These are phyloP conservation scores for Penium margaritaceum DNA, from an alignment of 139 green algal species.

Conservation along the genomic window DNA sequence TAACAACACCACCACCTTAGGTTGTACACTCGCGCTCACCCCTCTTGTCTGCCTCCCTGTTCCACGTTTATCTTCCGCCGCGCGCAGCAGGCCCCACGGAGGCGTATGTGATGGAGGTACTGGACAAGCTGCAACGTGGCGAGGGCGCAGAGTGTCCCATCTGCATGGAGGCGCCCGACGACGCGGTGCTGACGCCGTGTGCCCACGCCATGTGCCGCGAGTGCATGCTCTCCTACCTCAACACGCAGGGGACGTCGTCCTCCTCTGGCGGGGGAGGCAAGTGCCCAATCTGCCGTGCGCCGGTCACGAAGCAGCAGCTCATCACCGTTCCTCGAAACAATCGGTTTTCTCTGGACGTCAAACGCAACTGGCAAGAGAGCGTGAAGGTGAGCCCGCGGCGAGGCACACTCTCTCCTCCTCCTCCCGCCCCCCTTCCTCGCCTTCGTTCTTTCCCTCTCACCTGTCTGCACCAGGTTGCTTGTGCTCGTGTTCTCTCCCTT, in stretches of 20 bases:
- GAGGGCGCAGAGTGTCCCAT: constrained; percentile 37
- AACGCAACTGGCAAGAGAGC: constrained; percentile 27
- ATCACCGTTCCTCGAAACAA: constrained; percentile 27
- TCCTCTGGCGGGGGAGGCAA: background rate
- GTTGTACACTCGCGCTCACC: background rate
- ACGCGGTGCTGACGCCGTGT: constrained; percentile 52
- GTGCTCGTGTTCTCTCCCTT: no score
- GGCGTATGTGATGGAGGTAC: constrained; percentile 14
- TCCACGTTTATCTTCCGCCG: no score
- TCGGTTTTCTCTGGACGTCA: constrained; percentile 40
- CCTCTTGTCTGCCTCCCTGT: no score
- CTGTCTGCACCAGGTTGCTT: no score
- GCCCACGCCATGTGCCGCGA: constrained; percentile 71
- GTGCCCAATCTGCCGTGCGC: no score
- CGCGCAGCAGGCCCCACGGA: no score
- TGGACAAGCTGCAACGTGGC: constrained; percentile 23
- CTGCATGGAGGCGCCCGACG: constrained; percentile 30
- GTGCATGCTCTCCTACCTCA: constrained; percentile 64
- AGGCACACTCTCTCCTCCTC: no score
- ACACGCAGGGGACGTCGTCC: no score
- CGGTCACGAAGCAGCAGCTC: no score
- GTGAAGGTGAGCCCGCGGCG: constrained; percentile 37
- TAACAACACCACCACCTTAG: no score
- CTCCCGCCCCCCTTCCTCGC: no score
- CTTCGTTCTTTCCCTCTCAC: no score